Base-by-base conservation (phyloP, 129 eudicot genomes). In the Saussurea involucrata region DNA sequence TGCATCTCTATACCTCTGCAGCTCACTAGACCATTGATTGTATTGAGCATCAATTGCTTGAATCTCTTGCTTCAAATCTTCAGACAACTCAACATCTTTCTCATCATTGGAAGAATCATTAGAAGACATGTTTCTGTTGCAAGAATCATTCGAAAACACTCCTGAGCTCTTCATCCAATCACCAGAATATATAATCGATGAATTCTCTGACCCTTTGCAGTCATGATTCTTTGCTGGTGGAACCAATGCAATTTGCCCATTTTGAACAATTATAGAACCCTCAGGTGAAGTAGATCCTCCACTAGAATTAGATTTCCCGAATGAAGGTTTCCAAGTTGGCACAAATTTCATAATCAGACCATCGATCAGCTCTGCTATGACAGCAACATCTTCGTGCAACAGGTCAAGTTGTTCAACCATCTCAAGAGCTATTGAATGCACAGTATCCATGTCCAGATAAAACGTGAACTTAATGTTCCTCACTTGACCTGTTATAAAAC, bases 341-440 rank as follows among this genome's bases (percentile, higher is more conserved):
- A 81, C 80, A 17, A 90, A 78, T 31, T 83, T 81, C 18, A 71
- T 31, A n/a, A 92, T 75, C 44, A 92, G 44, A 78, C 63, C 76
- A 64, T 90, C 89, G 13, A 90, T 90, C 77, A 92, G 79, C 78
- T 92, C 83, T n/a, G 87, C 87, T 69, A 90, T 83, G 37, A 83
- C 40, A 21, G 82, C 83, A 74, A 88, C 80, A 28, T 92, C 96
- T 44, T 83, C 87, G 4, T 71, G 79, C 63, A 72, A 71, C 69
- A 88, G 78, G 32, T 85, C 86, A 60, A 92, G 89, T 20, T 87
- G 78, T 53, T 92, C 85, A 63, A 90, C 91, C 98, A 92, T 92
- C 82, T 92, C 98, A 77, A 78, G 60, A 24, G 90, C 93, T 63
- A 92, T 85, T 49, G 93, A 82, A 22, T 70, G 25, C 32, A 87